phyloP scores from a whole-genome alignment of 441 rosid genomes.

The Populus tomentosa region DNA sequence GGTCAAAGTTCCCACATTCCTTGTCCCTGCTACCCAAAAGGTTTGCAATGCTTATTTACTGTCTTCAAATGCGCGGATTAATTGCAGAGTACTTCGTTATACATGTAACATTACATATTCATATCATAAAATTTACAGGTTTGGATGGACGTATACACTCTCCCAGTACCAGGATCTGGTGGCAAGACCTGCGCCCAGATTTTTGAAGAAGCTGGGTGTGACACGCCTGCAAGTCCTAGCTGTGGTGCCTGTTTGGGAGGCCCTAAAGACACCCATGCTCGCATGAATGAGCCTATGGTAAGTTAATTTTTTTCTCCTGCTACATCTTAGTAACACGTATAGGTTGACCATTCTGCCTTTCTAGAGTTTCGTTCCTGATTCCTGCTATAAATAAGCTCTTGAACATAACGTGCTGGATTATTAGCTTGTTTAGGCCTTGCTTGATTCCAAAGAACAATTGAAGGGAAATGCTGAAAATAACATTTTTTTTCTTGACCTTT shows the following conservation, averaged over 20 bases:
- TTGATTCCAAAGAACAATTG: neutral
- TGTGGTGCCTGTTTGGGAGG: constrained; percentile 99
- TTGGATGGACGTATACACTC: constrained; percentile 88
- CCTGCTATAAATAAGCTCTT: neutral
- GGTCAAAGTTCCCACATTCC: constrained; percentile 96
- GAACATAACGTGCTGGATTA: neutral
- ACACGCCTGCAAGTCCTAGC: constrained; percentile 90
- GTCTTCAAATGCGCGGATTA: neutral
- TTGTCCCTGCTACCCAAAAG: constrained; percentile 97
- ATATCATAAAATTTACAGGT: constrained; percentile 41
- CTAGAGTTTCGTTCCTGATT: neutral
- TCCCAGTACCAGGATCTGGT: constrained; percentile 90
- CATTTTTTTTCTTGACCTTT: neutral
- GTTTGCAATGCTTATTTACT: constrained; percentile 27
- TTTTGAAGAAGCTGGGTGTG: constrained; percentile 96
- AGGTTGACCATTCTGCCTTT: neutral
- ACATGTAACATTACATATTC: neutral
- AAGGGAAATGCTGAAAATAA: neutral
- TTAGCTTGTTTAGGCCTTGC: neutral
- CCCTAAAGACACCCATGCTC: constrained; percentile 88
- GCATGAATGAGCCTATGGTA: constrained; percentile 85
- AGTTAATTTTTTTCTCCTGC: constrained; percentile 6
- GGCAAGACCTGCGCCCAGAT: constrained; percentile 97
- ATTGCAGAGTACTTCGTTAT: neutral
- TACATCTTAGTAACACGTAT: neutral